Evolutionary conservation across 2,329 filamentous ascomycete species (phyloP), one percentile per base, ranked within the genome.

Genomic region (Cladophialophora exuberans): DNA sequence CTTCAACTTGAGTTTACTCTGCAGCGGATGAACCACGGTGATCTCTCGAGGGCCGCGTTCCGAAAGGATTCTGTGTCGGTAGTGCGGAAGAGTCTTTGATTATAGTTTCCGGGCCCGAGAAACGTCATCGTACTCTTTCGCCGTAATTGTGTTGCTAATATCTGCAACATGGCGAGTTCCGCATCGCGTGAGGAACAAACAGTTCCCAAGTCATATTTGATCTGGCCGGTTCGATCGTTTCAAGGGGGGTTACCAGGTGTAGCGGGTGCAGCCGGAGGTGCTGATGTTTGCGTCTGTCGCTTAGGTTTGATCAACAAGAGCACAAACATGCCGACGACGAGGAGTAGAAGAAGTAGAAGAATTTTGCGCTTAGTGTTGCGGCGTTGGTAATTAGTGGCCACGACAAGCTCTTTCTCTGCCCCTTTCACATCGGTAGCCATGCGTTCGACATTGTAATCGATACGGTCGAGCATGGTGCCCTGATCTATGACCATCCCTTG

Each of bases 371-470:
- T 99, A 18, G 89, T 91, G 47, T 87, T 88, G 68, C 85, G 87
- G 70, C 84, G 86, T 76, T 99, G 94, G 68, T 97, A 97, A 15
- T 88, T 88, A 3, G 88, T 91, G 11, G 94, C 85, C 17, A 63
- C 54, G 13, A 57, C 90, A 51, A 99, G 81, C 74, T 99, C 94
- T 71, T 93, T 94, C 59, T 96, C 90, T 2, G 94, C 94, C 17
- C 82, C 89, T 70, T 96, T 96, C 55, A 99, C 90, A 67, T 97
- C 91, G 17, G 85, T 86, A n/a, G 86, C 84, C 89, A 97, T 97
- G 58, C 87, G 83, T 74, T 99, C 94, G 49, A 99, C 91, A 66
- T 99, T 99, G 76, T 97, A 99, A 73, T 99, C 96, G 66, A 96
- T 95, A 67, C 94, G 87, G 72, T 96, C 92, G 18, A 96, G 80